Evolutionary conservation across 768 basidiomycete genomes (phyloP).

Genomic region (Suillus tomentosus): DNA sequence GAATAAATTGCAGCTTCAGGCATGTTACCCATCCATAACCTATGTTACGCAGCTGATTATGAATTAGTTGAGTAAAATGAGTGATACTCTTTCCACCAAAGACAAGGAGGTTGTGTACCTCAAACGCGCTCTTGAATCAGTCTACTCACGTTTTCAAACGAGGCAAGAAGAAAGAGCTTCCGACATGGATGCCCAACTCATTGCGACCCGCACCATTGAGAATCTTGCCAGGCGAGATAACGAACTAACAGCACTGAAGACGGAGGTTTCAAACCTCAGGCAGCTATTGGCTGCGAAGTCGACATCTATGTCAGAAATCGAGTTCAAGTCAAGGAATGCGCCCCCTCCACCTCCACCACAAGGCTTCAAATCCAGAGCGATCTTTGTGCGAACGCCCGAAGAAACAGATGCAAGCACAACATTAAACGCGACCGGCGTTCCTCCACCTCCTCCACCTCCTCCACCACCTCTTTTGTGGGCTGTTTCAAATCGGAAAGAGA

Average conservation of each 20-base stretch:
- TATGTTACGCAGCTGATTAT: constrained; percentile 6
- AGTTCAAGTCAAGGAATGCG: constrained; percentile 66
- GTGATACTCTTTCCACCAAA: constrained; percentile 47
- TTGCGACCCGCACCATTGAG: constrained; percentile 74
- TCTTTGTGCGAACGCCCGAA: not conserved
- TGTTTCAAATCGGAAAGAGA: not conserved
- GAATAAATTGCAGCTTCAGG: constrained; percentile 67
- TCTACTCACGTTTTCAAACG: constrained; percentile 76
- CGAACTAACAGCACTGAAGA: constrained; percentile 54
- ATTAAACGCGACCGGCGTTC: constrained; percentile 13
- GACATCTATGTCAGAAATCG: constrained; percentile 58
- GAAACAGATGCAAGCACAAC: not conserved
- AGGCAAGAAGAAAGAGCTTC: constrained; percentile 47
- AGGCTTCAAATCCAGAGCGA: constrained; percentile 12
- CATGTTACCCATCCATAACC: constrained; percentile 29
- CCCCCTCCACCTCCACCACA: constrained; percentile 63
- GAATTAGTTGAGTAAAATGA: constrained; percentile 56
- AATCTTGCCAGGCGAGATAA: constrained; percentile 68
- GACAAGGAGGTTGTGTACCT: constrained; percentile 77
- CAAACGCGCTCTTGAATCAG: constrained; percentile 85
- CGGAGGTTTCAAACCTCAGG: constrained; percentile 53
- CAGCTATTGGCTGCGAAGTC: constrained; percentile 52
- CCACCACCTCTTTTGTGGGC: constrained; percentile 21
- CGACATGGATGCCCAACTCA: constrained; percentile 64
- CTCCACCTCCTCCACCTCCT: constrained; percentile 19